A percentile compares a stretch with the other conserved stretches of the same genome.
Evolutionary conservation across 2,329 filamentous ascomycete species (phyloP).

Genomic region (Pyrenophora seminiperda): DNA sequence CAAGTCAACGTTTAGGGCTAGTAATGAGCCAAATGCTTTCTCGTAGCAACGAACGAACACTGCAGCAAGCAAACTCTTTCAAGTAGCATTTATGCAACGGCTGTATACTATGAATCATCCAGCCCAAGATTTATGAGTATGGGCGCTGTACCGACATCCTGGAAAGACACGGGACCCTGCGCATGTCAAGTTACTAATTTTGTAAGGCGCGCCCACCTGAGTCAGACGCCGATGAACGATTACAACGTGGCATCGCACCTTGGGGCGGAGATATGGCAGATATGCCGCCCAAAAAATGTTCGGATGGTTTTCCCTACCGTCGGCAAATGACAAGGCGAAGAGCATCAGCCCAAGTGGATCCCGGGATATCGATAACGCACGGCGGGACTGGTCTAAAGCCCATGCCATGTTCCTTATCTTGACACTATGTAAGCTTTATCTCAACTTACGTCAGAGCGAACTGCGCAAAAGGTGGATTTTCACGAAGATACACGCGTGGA

Average conservation of each 20-base stretch:
- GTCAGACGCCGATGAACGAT: too few relatives aligned
- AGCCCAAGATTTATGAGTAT: too few relatives aligned
- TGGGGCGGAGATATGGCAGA: not conserved
- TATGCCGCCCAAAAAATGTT: not conserved
- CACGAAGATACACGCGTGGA: constrained; percentile 17
- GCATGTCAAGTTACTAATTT: too few relatives aligned
- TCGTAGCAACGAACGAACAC: too few relatives aligned
- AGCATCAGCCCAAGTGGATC: constrained; percentile 16
- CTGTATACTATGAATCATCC: too few relatives aligned
- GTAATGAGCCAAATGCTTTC: too few relatives aligned
- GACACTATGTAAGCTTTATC: constrained; percentile 23
- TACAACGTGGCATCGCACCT: not conserved
- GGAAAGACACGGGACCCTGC: too few relatives aligned
- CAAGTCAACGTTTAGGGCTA: too few relatives aligned
- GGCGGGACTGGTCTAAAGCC: constrained; percentile 6
- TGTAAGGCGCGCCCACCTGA: too few relatives aligned
- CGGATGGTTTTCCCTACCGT: not conserved
- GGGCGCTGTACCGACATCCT: too few relatives aligned
- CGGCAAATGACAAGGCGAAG: constrained; percentile 10
- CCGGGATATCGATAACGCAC: constrained; percentile 16
- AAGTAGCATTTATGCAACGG: too few relatives aligned
- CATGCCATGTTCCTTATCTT: constrained; percentile 23
- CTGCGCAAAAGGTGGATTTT: constrained; percentile 7
- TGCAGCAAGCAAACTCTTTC: too few relatives aligned
- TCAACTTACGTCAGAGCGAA: constrained; percentile 28